Conservation (phyloP, 2,329 filamentous ascomycete species). For the Fusarium algeriense region DNA sequence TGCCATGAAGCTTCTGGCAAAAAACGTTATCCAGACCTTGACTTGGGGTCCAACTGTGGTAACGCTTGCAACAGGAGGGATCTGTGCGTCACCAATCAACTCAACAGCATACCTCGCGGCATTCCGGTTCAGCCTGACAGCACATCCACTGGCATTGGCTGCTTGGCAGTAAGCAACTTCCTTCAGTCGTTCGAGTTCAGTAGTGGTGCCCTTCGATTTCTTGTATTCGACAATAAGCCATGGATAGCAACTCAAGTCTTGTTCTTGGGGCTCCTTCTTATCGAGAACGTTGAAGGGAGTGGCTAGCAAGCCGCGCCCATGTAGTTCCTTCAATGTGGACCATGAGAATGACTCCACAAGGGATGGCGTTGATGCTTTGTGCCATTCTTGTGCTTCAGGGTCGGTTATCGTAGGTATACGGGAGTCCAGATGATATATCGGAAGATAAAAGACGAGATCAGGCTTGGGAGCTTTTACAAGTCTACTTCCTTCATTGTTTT, state of each 20-base stretch:
- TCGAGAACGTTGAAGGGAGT: neutral
- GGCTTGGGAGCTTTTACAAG: neutral
- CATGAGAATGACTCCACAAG: neutral
- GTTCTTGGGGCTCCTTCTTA: rapidly evolving
- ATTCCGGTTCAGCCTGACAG: conserved; percentile 22
- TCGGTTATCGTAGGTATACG: neutral
- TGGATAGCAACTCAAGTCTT: neutral
- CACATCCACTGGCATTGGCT: conserved; percentile 30
- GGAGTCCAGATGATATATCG: neutral
- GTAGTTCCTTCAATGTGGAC: neutral
- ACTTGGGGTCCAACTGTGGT: conserved; percentile 30
- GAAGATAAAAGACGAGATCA: neutral
- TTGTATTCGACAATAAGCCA: neutral
- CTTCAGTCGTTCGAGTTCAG: rapidly evolving
- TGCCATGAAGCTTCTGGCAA: neutral
- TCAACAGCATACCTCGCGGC: conserved; percentile 2
- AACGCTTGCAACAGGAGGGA: conserved; percentile 24
- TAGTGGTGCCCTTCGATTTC: rapidly evolving
- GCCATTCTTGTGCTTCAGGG: rapidly evolving
- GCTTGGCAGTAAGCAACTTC: conserved; percentile 26
- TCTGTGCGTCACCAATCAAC: neutral
- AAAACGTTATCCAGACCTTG: conserved; percentile 39
- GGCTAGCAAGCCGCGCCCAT: neutral
- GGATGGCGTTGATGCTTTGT: neutral
- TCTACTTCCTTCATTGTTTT: rapidly evolving